These are phyloP conservation scores for Lignosus rhinocerotis DNA, from an alignment of 1,284 basidiomycete species.

Conservation along the genomic window DNA sequence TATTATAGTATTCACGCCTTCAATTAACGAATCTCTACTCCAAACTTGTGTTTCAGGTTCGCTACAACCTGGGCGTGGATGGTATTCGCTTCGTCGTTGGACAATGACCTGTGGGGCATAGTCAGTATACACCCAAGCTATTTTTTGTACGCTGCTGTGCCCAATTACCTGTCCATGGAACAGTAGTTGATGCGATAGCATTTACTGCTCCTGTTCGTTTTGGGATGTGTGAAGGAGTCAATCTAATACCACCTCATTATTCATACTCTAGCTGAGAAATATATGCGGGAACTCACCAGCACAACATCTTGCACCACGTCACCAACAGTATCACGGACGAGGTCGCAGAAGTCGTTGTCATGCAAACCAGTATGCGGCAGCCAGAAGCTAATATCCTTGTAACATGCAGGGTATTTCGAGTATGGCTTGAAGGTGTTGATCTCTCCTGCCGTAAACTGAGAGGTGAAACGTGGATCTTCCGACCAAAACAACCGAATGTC, in stretches of 20 bases:
- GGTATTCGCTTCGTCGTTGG: slow-evolving; percentile 87
- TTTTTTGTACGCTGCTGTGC: neutral
- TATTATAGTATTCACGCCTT: slow-evolving; percentile 30
- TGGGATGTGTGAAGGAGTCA: slow-evolving; percentile 92
- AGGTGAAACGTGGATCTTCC: slow-evolving; percentile 81
- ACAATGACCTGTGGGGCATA: slow-evolving; percentile 63
- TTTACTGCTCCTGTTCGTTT: slow-evolving; percentile 76
- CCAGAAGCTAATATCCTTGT: slow-evolving; percentile 95
- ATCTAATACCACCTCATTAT: slow-evolving; percentile 54
- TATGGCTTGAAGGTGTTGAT: slow-evolving; percentile 85
- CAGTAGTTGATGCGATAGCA: slow-evolving; percentile 95
- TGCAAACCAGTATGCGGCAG: slow-evolving; percentile 66
- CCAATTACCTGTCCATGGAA: slow-evolving; percentile 88
- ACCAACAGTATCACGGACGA: slow-evolving; percentile 89
- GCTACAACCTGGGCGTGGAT: slow-evolving; percentile 65
- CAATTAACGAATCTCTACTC: slow-evolving; percentile 76
- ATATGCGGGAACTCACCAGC: slow-evolving; percentile 51
- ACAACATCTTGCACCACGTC: slow-evolving; percentile 92
- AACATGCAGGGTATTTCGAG: slow-evolving; percentile 87
- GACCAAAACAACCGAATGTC: slow-evolving; percentile 99
- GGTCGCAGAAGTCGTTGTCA: slow-evolving; percentile 97
- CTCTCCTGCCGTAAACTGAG: slow-evolving; percentile 80
- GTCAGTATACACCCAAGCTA: neutral
- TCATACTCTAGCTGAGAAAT: neutral
- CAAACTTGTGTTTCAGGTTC: slow-evolving; percentile 56